These are phyloP conservation scores for Entophlyctis luteolus DNA, from an alignment of 192 early-diverging fungal genomes.

Conservation along the genomic window DNA sequence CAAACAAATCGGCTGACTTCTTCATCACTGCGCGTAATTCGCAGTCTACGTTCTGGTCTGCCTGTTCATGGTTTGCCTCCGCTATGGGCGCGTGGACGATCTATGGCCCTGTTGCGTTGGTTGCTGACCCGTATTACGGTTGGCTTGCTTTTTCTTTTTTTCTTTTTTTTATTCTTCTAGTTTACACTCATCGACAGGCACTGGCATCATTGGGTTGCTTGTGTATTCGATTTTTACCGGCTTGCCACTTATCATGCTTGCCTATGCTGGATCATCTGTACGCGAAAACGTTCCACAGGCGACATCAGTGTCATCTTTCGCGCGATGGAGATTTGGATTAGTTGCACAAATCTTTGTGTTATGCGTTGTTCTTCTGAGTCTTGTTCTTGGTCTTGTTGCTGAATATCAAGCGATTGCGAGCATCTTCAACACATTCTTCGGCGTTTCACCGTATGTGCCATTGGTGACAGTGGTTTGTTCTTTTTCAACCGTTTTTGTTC, in stretches of 20 bases:
- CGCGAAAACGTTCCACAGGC: slow-evolving; percentile 26
- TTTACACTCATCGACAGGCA: neutral
- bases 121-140: slow-evolving; percentile 27
- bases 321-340: slow-evolving; percentile 32
- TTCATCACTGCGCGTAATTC: slow-evolving; percentile 47
- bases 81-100: slow-evolving; percentile 42
- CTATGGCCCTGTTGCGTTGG: slow-evolving; percentile 10
- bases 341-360: slow-evolving; percentile 35
- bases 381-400: slow-evolving; percentile 16
- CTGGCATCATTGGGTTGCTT: slow-evolving; percentile 43
- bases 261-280: slow-evolving; percentile 33
- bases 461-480: slow-evolving; percentile 32
- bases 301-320: neutral
- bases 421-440: slow-evolving; percentile 36
- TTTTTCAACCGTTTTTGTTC: neutral
- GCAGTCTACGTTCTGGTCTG: slow-evolving; percentile 28
- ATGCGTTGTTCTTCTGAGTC: slow-evolving; percentile 39
- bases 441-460: slow-evolving; percentile 26
- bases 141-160: neutral
- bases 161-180: neutral
- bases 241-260: slow-evolving; percentile 40
- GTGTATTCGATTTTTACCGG: slow-evolving; percentile 39
- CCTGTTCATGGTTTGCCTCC: slow-evolving; percentile 41
- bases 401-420: slow-evolving; percentile 38
- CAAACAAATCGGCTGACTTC: slow-evolving; percentile 28